Conservation (phyloP, 75 land plant species). For the Gnetum montanum region DNA sequence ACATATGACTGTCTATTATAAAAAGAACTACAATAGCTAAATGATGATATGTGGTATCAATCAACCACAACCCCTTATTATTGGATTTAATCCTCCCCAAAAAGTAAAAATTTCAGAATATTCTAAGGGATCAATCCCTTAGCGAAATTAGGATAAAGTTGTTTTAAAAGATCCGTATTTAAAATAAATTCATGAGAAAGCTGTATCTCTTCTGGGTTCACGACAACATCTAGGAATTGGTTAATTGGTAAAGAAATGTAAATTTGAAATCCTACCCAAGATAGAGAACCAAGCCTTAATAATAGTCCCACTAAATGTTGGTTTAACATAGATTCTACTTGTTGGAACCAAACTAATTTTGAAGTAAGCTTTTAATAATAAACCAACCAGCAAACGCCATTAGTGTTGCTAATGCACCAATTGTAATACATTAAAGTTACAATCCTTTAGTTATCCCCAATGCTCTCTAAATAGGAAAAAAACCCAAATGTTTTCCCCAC, state of each 20-base stretch:
- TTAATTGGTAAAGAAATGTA: neutral
- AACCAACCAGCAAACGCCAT: neutral
- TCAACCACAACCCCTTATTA: no score
- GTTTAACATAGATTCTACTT: neutral
- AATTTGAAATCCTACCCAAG: neutral
- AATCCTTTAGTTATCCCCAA: neutral
- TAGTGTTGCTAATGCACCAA: neutral
- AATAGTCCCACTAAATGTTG: neutral
- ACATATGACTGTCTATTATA: no score
- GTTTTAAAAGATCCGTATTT: no score
- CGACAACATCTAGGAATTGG: neutral
- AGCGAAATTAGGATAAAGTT: no score
- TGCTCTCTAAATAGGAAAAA: neutral
- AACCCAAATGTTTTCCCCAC: neutral
- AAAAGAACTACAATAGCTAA: no score
- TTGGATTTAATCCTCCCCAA: no score
- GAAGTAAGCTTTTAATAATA: neutral
- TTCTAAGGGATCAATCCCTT: no score
- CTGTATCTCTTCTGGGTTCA: neutral
- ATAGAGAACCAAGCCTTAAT: neutral
- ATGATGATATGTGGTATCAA: no score
- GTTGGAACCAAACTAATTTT: slow-evolving; percentile 5
- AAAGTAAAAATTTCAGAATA: no score
- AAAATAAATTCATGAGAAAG: no score
- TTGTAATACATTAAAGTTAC: neutral